Evolutionary conservation across 108 stramenopile genomes (phyloP).

Genomic region (Discostella stelligeroides): DNA sequence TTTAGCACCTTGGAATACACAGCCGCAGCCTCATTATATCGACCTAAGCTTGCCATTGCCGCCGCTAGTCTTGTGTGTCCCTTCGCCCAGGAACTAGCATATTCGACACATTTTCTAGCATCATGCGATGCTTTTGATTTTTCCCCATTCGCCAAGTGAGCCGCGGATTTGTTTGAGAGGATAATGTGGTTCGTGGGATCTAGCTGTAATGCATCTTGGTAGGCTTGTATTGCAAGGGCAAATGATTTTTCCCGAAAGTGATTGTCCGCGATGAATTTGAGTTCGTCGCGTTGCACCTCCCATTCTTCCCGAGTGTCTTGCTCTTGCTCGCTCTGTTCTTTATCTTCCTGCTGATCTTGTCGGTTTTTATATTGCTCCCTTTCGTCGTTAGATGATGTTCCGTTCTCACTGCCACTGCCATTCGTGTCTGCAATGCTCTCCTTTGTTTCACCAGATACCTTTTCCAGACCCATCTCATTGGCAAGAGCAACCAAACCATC

Average conservation of each 20-base stretch:
- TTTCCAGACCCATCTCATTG: conserved; percentile 29
- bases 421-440: neutral
- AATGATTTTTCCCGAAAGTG: conserved; percentile 71
- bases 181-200: conserved; percentile 68
- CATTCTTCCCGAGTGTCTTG: conserved; percentile 63
- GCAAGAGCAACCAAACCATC: conserved; percentile 28
- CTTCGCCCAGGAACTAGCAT: conserved; percentile 56
- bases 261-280: conserved; percentile 63
- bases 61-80: conserved; percentile 80
- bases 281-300: conserved; percentile 75
- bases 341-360: neutral
- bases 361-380: neutral
- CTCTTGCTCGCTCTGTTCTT: neutral
- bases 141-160: conserved; percentile 74
- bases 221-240: conserved; percentile 64
- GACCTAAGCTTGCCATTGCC: conserved; percentile 68
- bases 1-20: conserved; percentile 61
- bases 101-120: conserved; percentile 63
- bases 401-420: neutral
- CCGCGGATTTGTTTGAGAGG: conserved; percentile 81
- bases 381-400: neutral
- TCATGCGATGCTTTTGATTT: conserved; percentile 78
- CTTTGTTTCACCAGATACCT: neutral
- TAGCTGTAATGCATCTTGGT: conserved; percentile 66
- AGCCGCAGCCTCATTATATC: conserved; percentile 63